Evolutionary conservation across 2,329 filamentous ascomycete species (phyloP), one percentile per base, ranked within the genome.

Genomic region (Trichoderma arundinaceum): DNA sequence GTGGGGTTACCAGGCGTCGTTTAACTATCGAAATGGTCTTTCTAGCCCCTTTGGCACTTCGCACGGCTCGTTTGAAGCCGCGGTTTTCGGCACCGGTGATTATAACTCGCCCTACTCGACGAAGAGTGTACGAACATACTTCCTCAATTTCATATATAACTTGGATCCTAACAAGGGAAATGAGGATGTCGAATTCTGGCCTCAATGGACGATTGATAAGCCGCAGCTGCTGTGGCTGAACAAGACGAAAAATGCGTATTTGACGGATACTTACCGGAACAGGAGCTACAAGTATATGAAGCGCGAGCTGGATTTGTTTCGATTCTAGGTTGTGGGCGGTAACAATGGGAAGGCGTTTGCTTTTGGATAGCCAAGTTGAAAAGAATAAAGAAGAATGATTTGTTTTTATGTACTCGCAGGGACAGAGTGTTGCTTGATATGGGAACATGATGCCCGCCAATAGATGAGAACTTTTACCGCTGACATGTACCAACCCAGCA

Each of bases 201-300:
- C 81, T 0, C 68, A 77, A 62, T 83, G 80, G 79, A 64, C 48
- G 13, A 73, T 70, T 43, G 72, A 77, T 3, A 74, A 73, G 1
- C 80, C 82, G 64, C 76, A 84, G 71, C 72, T 92, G 67, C 75
- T 84, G 70, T 78, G 82, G 73, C 83, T 84, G 67, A 65, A 74
- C 39, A 65, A 22, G 53, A 19, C 35, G 52, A 17, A 15, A 8
- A 44, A 43, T 51, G 53, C 41, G 5, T n/a, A 17, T 33, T 19
- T 65, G 22, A 4, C 35, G 4, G 62, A 65, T 10, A 41, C 15
- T 15, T 43, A 38, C 15, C 38, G 19, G 19, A 33, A 48, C 2
- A 19, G 32, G 15, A 59, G 44, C 4, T 59, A 51, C 7, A 33
- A 41, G 1, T 35, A n/a, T 4, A 51, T 58, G 22, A 38, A 48